phyloP scores from a whole-genome alignment of 169 alveolate species.

The Sarcocystis neurona region DNA sequence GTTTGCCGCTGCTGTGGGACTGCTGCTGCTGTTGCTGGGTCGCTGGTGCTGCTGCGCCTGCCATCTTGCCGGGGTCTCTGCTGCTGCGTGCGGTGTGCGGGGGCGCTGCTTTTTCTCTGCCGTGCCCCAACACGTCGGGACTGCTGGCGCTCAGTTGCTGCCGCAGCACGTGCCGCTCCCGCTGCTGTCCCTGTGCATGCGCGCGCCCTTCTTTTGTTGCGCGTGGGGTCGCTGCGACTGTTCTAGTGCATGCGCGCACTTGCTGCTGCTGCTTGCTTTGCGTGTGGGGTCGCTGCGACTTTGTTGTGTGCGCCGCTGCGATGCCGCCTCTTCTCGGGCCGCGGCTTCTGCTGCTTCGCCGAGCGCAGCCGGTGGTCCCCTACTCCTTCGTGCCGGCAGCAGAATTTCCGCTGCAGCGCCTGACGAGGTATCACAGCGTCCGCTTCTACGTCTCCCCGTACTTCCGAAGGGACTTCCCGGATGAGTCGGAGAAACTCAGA shows the following conservation, averaged over 20 bases:
- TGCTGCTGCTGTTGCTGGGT: too few relatives aligned
- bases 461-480: not conserved
- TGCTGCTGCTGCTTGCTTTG: not conserved
- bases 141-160: too few relatives aligned
- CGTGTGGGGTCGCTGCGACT: not conserved
- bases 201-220: not conserved
- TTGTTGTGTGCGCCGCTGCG: too few relatives aligned
- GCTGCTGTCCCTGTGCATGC: not conserved
- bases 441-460: constrained; percentile 19
- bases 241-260: not conserved
- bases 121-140: too few relatives aligned
- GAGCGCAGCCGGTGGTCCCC: constrained; percentile 15
- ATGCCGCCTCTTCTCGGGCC: not conserved
- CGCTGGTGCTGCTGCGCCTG: too few relatives aligned
- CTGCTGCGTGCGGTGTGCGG: too few relatives aligned
- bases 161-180: not conserved
- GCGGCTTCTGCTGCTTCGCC: not conserved
- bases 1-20: too few relatives aligned
- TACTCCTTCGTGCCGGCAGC: constrained; percentile 33
- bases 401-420: constrained; percentile 36
- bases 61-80: too few relatives aligned
- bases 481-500: constrained; percentile 30
- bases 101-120: too few relatives aligned
- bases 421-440: constrained; percentile 39
- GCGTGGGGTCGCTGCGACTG: not conserved